Base-by-base conservation (phyloP, 768 basidiomycete species). In the Melanogaster broomeanus region DNA sequence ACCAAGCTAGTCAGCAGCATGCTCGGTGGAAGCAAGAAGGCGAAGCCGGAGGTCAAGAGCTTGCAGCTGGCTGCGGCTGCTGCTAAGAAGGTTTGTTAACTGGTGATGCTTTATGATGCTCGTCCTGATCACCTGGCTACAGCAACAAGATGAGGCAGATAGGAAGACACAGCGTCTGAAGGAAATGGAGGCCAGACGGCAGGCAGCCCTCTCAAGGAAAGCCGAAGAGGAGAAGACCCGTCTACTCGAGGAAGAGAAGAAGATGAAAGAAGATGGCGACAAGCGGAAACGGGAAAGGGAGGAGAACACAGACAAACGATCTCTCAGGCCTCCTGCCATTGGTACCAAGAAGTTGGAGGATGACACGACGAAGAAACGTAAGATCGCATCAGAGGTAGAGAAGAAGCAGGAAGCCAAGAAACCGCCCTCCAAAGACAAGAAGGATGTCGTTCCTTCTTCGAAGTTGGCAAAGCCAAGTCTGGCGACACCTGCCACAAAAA, bases 141-240 rank as follows among this genome's bases (percentile, higher is more conserved):
- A 97, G 95, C 91, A 95, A 77, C 90, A 95, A 75, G 90, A 89
- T 58, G 89, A 91, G 63, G 78, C 80, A 30, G 92, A 91, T 57
- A 91, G 87, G 71, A 92, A 90, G 68, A 81, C 78, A 1, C 72
- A 79, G 11, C 77, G 87, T 24, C 70, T 88, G 52, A 91, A 84
- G 59, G 88, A 93, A 51, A 90, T 90, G 83, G 93, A 95, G 58
- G 77, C 79, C 41, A 79, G 91, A 39, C 84, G 91, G n/a, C 88
- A 84, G 61, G 81, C 72, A 38, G 84, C 79, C 19, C 65, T 78
- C 51, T 84, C 88, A 64, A 78, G 84, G 62, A 94, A 93, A 67
- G 85, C 79, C 1, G 89, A 90, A 44, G 89, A 91, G 60, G 90
- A 90, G 66, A 87, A 80, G 64, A 68, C 74, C 2, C 80, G 80